A percentile compares a stretch with the other conserved stretches of the same genome.
Evolutionary conservation across 2,329 filamentous ascomycete species (phyloP).

Genomic region (Arthrobotrys musiformis): DNA sequence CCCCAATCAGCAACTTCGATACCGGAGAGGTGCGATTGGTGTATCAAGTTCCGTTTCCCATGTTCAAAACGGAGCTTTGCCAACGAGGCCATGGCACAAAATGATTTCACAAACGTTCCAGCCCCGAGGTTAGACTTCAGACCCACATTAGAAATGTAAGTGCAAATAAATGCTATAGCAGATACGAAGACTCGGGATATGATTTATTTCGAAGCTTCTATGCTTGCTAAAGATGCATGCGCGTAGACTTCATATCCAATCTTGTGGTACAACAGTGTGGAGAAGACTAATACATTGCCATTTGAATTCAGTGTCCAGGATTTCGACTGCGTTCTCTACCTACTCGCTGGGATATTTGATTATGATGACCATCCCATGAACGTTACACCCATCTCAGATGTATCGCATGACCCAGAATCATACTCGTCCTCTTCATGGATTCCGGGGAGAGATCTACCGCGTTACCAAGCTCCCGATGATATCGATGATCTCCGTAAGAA

Average conservation of each 20-base stretch:
- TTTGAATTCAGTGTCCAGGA: slow-evolving; percentile 7
- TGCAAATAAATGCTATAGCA: not conserved
- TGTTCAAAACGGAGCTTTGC: slow-evolving; percentile 8
- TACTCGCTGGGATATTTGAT: slow-evolving; percentile 21
- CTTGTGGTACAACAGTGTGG: no score
- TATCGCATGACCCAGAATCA: not conserved
- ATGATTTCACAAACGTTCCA: not conserved
- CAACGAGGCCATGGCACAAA: not conserved
- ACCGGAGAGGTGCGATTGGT: slow-evolving; percentile 22
- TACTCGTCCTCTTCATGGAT: not conserved
- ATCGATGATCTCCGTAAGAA: not conserved
- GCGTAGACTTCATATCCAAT: no score
- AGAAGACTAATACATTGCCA: not conserved
- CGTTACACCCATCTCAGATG: not conserved
- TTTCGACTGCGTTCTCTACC: slow-evolving; percentile 28
- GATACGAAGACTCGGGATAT: not conserved
- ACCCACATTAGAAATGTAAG: slow-evolving; percentile 10
- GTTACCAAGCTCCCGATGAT: not conserved
- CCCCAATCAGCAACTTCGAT: not conserved
- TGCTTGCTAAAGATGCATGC: no score
- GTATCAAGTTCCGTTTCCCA: slow-evolving; percentile 1
- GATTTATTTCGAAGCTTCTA: no score
- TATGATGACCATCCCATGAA: not conserved
- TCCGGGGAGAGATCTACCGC: no score
- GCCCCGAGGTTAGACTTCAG: not conserved